Evolutionary conservation across 2,329 filamentous ascomycete species (phyloP), one percentile per base, ranked within the genome.

Genomic region (Xylaria sp.): DNA sequence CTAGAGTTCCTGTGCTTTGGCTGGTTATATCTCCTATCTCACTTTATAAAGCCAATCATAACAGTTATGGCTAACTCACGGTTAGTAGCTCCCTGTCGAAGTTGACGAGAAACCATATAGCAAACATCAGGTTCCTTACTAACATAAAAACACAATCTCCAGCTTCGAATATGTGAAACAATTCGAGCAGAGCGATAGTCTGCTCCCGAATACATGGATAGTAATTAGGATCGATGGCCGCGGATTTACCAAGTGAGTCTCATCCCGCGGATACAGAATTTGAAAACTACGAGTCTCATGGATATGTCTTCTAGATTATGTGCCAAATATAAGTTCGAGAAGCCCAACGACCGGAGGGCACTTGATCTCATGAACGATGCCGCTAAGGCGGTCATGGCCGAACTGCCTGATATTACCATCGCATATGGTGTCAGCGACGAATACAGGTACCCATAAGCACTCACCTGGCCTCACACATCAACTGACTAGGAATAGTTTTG

Each of bases 341-440:
- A 98, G 78, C 95, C 95, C 38, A 99, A 98, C 77, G 95, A 99
- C 76, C 83, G 84, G 40, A 85, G 91, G 66, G 95, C 93, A 0
- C 80, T 98, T 11, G 87, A 96, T 75, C 87, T 99, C 67, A 98
- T 99, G 94, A 99, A 99, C 72, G 87, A 87, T 1, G 93, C 93
- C 2, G 95, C 95, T n/a, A 85, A 87, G 62, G 89, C 90, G 5
- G 92, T 97, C 47, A 87, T 97, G 78, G 85, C 85, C 65, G 91
- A 96, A 52, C 79, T 98, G 23, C 88, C 92, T 3, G 94, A 98
- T 71, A 87, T 97, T 66, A 87, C 89, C 6, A 85, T 98, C 64
- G 93, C 90, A 0, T 99, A 98, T 70, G 95, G 95, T 1, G 88
- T 97, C 67, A 97, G 93, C 75, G 95, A 99, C 73, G 95, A 99